A percentile compares a stretch with the other conserved stretches of the same genome.
Evolutionary conservation across 495 filamentous ascomycete species (phyloP).

Genomic region (Daldinia concentrica): DNA sequence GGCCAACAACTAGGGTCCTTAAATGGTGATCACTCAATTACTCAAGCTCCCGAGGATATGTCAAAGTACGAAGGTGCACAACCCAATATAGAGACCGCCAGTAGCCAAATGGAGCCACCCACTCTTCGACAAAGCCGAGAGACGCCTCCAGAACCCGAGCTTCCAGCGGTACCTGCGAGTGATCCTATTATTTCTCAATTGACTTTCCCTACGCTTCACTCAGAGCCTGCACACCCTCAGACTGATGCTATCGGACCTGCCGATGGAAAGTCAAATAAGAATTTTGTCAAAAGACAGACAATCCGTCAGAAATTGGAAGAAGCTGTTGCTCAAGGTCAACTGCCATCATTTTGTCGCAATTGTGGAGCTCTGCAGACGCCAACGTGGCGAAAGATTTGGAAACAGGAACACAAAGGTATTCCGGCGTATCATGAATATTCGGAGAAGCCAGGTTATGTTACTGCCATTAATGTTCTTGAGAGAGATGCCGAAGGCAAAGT

Average conservation of each 20-base stretch:
- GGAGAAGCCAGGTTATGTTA: conserved; percentile 70
- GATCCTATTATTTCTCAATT: conserved; percentile 62
- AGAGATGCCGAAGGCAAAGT: conserved; percentile 66
- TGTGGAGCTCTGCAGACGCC: conserved; percentile 95
- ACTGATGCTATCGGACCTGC: conserved; percentile 45
- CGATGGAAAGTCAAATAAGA: conserved; percentile 55
- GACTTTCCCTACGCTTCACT: conserved; percentile 60
- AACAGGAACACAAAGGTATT: conserved; percentile 68
- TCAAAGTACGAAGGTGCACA: conserved; percentile 12
- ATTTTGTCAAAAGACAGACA: conserved; percentile 64
- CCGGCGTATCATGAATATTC: conserved; percentile 71
- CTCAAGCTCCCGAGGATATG: conserved; percentile 5
- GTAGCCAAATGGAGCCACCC: conserved; percentile 28
- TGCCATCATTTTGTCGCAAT: conserved; percentile 87
- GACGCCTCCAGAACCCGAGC: conserved; percentile 37
- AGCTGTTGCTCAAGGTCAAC: conserved; percentile 73
- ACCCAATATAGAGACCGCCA: conserved; percentile 1
- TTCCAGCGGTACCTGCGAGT: conserved; percentile 63
- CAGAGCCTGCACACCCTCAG: conserved; percentile 45
- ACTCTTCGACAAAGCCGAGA: conserved; percentile 18
- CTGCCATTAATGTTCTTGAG: conserved; percentile 71
- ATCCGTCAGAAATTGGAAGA: conserved; percentile 72
- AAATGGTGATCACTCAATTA: conserved; percentile 16
- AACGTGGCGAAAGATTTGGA: conserved; percentile 91
- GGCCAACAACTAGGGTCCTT: conserved; percentile 18